A percentile compares a stretch with the other conserved stretches of the same genome.
phyloP scores from a whole-genome alignment of 2,329 filamentous ascomycete species.

The Coniochaeta sp. region DNA sequence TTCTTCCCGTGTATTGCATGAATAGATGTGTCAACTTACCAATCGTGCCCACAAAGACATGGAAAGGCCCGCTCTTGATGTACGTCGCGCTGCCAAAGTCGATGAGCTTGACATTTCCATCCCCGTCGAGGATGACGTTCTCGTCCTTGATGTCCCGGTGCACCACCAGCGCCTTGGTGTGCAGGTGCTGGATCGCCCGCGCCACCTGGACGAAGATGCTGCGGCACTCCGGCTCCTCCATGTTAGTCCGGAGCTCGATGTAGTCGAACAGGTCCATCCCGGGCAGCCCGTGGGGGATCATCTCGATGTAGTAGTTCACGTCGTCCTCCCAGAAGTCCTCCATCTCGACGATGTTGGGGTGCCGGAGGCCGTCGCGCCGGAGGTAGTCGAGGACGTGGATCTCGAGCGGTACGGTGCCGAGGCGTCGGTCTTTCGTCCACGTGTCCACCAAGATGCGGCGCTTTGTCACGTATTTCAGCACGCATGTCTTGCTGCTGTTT shows the following conservation, averaged over 20 bases:
- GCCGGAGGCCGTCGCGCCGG: constrained; percentile 59
- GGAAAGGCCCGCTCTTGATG: constrained; percentile 96
- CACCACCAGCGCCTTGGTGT: constrained; percentile 84
- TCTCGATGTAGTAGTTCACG: constrained; percentile 97
- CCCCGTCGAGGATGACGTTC: constrained; percentile 92
- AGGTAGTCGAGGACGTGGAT: constrained; percentile 96
- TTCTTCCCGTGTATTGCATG: too few relatives aligned
- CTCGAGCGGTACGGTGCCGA: constrained; percentile 92
- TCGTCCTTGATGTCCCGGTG: constrained; percentile 99
- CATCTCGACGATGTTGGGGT: constrained; percentile 68
- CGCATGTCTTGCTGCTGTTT: constrained; percentile 72
- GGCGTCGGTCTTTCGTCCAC: constrained; percentile 87
- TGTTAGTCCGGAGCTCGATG: constrained; percentile 90
- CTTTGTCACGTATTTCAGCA: constrained; percentile 97
- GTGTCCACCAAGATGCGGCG: constrained; percentile 94
- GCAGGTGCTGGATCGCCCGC: constrained; percentile 80
- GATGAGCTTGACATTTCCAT: constrained; percentile 92
- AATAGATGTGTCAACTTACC: constrained; percentile 63
- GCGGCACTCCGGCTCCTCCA: constrained; percentile 89
- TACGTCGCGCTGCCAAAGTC: constrained; percentile 98
- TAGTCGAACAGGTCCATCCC: constrained; percentile 99
- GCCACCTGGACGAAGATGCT: constrained; percentile 95
- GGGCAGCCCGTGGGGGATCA: constrained; percentile 88
- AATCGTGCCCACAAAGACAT: constrained; percentile 98
- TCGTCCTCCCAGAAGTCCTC: constrained; percentile 71